Conservation (phyloP, 352 stramenopile species). For the Phytophthora pisi region DNA sequence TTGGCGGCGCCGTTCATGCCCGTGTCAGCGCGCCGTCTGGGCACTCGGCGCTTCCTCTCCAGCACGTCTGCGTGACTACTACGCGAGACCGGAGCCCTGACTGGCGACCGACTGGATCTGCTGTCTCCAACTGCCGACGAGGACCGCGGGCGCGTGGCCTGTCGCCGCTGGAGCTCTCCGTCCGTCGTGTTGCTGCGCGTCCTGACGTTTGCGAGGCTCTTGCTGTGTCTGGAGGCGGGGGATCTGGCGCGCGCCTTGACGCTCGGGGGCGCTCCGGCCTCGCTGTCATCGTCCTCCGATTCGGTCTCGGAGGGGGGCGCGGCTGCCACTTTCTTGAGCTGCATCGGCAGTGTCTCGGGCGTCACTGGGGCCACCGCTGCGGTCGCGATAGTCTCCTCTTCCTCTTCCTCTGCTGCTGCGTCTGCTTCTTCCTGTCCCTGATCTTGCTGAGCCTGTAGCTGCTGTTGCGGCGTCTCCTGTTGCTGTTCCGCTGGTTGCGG, state of each 20-base stretch:
- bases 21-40: slow-evolving; percentile 31
- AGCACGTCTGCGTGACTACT: slow-evolving; percentile 8
- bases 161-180: slow-evolving; percentile 18
- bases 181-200: slow-evolving; percentile 24
- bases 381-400: slow-evolving; percentile 5
- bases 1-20: slow-evolving; percentile 12
- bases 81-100: not conserved
- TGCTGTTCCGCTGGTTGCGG: not conserved
- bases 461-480: not conserved
- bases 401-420: slow-evolving; percentile 2
- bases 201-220: slow-evolving; percentile 30
- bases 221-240: slow-evolving; percentile 10
- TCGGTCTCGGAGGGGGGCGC: slow-evolving; percentile 55
- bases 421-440: slow-evolving; percentile 1
- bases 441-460: too few species aligned
- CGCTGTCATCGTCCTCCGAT: slow-evolving; percentile 58
- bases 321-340: slow-evolving; percentile 24
- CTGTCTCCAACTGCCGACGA: slow-evolving; percentile 25
- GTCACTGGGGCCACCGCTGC: slow-evolving; percentile 13
- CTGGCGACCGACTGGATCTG: slow-evolving; percentile 4
- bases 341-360: slow-evolving; percentile 14
- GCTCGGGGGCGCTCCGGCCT: slow-evolving; percentile 1
- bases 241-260: slow-evolving; percentile 2
- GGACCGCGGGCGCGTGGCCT: slow-evolving; percentile 28
- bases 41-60: slow-evolving; percentile 27